phyloP scores from a whole-genome alignment of 140 eudicot species.

The Ambrosia hybrid region DNA sequence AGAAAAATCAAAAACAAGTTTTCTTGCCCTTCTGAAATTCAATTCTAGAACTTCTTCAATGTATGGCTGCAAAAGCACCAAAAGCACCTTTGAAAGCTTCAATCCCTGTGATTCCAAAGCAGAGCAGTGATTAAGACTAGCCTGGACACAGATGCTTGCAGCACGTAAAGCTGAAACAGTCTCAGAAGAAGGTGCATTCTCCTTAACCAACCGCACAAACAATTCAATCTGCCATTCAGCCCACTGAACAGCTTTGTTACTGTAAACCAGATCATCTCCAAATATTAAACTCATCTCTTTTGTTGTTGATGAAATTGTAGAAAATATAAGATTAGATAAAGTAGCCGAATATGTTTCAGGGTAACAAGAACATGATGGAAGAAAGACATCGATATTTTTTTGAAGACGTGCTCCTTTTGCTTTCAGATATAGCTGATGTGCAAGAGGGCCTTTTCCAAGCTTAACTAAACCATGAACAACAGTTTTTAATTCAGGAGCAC shows the following conservation, averaged over 20 bases:
- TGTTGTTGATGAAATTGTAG: slow-evolving; percentile 62
- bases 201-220: slow-evolving; percentile 75
- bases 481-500: slow-evolving; percentile 59
- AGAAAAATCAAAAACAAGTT: slow-evolving; percentile 62
- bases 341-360: slow-evolving; percentile 88
- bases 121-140: slow-evolving; percentile 83
- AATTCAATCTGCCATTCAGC: slow-evolving; percentile 92
- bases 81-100: slow-evolving; percentile 73
- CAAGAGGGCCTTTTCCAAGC: slow-evolving; percentile 85
- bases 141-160: slow-evolving; percentile 88
- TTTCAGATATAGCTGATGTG: slow-evolving; percentile 75
- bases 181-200: slow-evolving; percentile 85
- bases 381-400: slow-evolving; percentile 64
- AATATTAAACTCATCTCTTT: slow-evolving; percentile 66
- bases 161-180: slow-evolving; percentile 75
- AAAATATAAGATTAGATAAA: slow-evolving; percentile 78
- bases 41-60: slow-evolving; percentile 89
- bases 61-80: slow-evolving; percentile 82
- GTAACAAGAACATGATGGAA: slow-evolving; percentile 80
- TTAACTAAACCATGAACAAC: slow-evolving; percentile 61
- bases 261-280: slow-evolving; percentile 77
- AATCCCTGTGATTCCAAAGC: slow-evolving; percentile 79
- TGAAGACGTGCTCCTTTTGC: slow-evolving; percentile 73
- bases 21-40: slow-evolving; percentile 82
- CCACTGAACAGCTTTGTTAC: slow-evolving; percentile 78